A percentile compares a stretch with the other conserved stretches of the same genome.
Conservation (phyloP, 805 yeast genomes). For the Kluyveromyces dobzhanskii region DNA sequence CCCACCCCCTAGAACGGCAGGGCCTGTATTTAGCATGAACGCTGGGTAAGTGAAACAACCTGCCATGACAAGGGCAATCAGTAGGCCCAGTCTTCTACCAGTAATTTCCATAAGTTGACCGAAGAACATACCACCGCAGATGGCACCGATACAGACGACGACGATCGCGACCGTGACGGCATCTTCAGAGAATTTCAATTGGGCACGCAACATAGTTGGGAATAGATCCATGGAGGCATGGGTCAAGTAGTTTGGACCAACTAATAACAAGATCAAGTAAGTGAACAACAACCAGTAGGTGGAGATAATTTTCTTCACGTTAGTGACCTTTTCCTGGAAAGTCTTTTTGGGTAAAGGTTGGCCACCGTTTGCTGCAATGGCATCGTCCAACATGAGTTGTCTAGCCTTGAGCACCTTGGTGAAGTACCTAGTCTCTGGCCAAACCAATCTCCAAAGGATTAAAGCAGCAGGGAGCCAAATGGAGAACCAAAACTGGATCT, state of each 20-base stretch:
- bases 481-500: slow-evolving; percentile 66
- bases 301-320: slow-evolving; percentile 33
- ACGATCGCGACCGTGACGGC: slow-evolving; percentile 51
- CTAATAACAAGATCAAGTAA: slow-evolving; percentile 53
- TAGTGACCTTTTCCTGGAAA: slow-evolving; percentile 15
- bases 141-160: slow-evolving; percentile 60
- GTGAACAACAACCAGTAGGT: slow-evolving; percentile 53
- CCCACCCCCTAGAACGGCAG: slow-evolving; percentile 48
- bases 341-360: slow-evolving; percentile 14
- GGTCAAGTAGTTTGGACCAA: slow-evolving; percentile 63
- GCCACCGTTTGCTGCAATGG: slow-evolving; percentile 19
- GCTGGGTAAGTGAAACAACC: slow-evolving; percentile 60
- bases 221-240: slow-evolving; percentile 72
- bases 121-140: slow-evolving; percentile 52
- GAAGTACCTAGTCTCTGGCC: slow-evolving; percentile 56
- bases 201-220: slow-evolving; percentile 53
- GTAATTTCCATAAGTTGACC: slow-evolving; percentile 49
- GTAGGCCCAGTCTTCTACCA: slow-evolving; percentile 53
- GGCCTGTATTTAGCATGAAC: slow-evolving; percentile 30
- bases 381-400: slow-evolving; percentile 12
- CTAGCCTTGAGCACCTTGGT: slow-evolving; percentile 25
- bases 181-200: slow-evolving; percentile 38
- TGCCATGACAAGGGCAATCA: slow-evolving; percentile 45
- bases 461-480: slow-evolving; percentile 58
- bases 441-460: slow-evolving; percentile 45